These are phyloP conservation scores for Diutina sp. DNA, from an alignment of 1,139 yeast genomes.

Conservation along the genomic window DNA sequence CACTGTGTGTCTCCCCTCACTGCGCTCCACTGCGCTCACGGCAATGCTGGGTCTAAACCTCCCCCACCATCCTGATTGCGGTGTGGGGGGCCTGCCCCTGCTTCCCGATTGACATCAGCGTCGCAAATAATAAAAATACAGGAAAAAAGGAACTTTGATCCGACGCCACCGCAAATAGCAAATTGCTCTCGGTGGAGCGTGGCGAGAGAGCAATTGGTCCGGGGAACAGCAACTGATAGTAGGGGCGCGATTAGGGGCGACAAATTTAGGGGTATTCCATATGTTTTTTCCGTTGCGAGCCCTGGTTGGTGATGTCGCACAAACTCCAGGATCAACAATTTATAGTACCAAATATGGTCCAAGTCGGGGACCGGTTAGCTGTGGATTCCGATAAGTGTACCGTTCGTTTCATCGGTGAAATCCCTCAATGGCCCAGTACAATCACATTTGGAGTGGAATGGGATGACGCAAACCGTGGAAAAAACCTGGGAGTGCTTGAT, in stretches of 20 bases:
- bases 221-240: too few species aligned
- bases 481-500: conserved; percentile 37
- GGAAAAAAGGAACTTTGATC: too few species aligned
- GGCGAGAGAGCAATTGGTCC: too few species aligned
- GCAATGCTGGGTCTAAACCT: background rate
- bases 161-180: background rate
- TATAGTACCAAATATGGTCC: background rate
- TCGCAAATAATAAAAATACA: background rate
- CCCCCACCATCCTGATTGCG: background rate
- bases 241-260: too few species aligned
- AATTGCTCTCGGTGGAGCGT: background rate
- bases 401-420: conserved; percentile 43
- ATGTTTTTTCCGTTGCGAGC: too few species aligned
- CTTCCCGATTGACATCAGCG: background rate
- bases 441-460: conserved; percentile 73
- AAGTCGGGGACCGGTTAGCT: background rate
- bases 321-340: background rate
- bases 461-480: conserved; percentile 54
- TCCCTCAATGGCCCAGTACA: conserved; percentile 43
- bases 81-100: background rate
- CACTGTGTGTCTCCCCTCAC: too few species aligned
- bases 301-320: background rate
- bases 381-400: conserved; percentile 29
- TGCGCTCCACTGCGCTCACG: background rate
- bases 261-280: too few species aligned